Base-by-base conservation (phyloP, 108 stramenopile genomes). In the Bacterosira constricta region DNA sequence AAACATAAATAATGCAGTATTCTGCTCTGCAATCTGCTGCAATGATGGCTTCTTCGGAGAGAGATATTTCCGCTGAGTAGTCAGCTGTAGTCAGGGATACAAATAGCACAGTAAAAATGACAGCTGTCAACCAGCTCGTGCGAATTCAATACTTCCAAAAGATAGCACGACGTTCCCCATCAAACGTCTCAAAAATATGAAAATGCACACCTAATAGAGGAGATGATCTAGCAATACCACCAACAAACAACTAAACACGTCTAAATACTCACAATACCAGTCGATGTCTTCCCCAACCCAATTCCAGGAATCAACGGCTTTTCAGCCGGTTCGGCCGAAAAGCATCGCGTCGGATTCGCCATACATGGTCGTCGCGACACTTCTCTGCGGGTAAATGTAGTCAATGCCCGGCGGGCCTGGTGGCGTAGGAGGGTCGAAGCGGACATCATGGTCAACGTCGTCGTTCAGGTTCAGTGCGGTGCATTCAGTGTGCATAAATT, bases 281-380 rank as follows among this genome's bases (percentile, higher is more conserved):
- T 96, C 23, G 90, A 89, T 26, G 95, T 96, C 82, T 96, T 96
- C 38, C 89, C 90, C 72, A 73, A 82, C 29, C 91, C 91, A 60
- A 89, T 77, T 25, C 94, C 94, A 21, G 90, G 91, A 37, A 86
- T 79, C 23, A 81, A 46, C 13, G 77, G 73, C 63, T 76, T 63
- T 27, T 80, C 79, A n/a, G 42, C 52, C 41, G 68, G 68, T 34
- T 36, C 37, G 15, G 79, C 61, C 26, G 71, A 73, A 50, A 73
- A 63, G 66, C 29, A 63, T 32, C 71, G 38, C 15, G 4, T n/a
- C 25, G 7, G 12, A 3, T 20, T 1, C 32, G 59, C 21, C 59
- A 25, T 18, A 37, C 4, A 3, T 32, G 2, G 46, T 72, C 23
- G 37, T 39, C 4, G 46, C 18, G 46, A 31, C 31, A 46, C 63